Percentiles rank a stretch among this genome's conserved stretches.
phyloP scores from a whole-genome alignment of 192 early-diverging fungal genomes.

The Umbelopsis sp. region DNA sequence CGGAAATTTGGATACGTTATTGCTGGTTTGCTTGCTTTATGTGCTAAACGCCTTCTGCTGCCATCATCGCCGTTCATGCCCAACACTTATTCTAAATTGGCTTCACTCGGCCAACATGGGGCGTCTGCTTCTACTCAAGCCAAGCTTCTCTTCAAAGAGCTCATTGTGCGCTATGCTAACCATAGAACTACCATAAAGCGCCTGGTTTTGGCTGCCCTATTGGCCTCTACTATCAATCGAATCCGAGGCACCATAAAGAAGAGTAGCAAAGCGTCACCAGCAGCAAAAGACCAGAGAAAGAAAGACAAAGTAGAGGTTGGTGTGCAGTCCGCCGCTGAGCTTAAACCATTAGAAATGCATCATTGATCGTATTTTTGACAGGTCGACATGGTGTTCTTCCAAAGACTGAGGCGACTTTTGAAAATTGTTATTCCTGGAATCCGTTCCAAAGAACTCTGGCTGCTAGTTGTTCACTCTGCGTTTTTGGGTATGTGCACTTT shows the following conservation, averaged over 20 bases:
- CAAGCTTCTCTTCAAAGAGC: neutral
- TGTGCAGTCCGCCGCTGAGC: neutral
- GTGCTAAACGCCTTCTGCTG: neutral
- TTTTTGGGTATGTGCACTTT: constrained; percentile 62
- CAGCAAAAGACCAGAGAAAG: constrained; percentile 4
- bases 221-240: constrained; percentile 11
- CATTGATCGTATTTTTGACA: constrained; percentile 19
- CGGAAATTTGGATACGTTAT: neutral
- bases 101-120: neutral
- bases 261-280: neutral
- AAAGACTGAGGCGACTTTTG: constrained; percentile 68
- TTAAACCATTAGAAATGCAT: neutral
- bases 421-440: constrained; percentile 87
- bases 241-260: constrained; percentile 9
- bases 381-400: constrained; percentile 59
- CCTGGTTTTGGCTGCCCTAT: neutral
- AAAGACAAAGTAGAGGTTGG: constrained; percentile 44
- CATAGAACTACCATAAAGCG: constrained; percentile 8
- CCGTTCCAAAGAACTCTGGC: constrained; percentile 80
- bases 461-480: constrained; percentile 81
- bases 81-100: constrained; percentile 11
- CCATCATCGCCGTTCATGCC: constrained; percentile 10
- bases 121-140: constrained; percentile 1
- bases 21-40: neutral
- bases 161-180: constrained; percentile 7